Evolutionary conservation across 2,329 filamentous ascomycete species (phyloP), one percentile per base, ranked within the genome.

Genomic region (Arthrobotrys megalospora): DNA sequence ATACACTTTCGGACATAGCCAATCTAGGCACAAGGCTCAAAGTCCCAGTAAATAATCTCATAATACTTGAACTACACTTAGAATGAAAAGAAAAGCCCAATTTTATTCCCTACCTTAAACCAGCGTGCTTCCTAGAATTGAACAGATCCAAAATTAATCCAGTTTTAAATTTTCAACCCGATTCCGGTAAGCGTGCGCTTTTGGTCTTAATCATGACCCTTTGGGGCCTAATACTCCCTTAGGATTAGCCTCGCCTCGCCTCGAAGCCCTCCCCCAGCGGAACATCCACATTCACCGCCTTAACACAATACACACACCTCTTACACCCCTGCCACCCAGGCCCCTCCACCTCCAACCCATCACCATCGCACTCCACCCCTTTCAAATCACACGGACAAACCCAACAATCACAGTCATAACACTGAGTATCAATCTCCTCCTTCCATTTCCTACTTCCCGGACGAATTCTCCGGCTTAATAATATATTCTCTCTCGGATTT

Each of bases 361-460:
- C 55, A 19, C 55, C 41, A 12, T 58, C 38, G 16, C 66, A 70
- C 11, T 43, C 50, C 14, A 34, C 19, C 19, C 45, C 52, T 10
- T 38, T 41, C 24, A 71, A 41, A n/a, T 55, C 38, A 48, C 71
- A 68, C 12, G 70, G 50, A 48, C 70, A 75, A 21, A 52, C 32
- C 62, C 50, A 75, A 38, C 70, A 75, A 8, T 76, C 71, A 41
- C 71, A 76, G 1, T 63, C 63, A 52, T 45, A 52, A 32, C 70
- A 75, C 7, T 50, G 34, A 21, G 47, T 21, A 34, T 75, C 70
- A 12, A 75, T 34, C 16, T 7, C 63, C 16, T 62, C n/a, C n/a
- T 48, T 48, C 72, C 72, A 77, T 3, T 1, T 7, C 8, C 16
- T 48, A 10, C 58, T 21, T 0, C 48, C 58, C 1, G 7, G 3